These are phyloP conservation scores for Ceratocystis smalleyi DNA, from an alignment of 2,329 filamentous ascomycete species.

Conservation along the genomic window DNA sequence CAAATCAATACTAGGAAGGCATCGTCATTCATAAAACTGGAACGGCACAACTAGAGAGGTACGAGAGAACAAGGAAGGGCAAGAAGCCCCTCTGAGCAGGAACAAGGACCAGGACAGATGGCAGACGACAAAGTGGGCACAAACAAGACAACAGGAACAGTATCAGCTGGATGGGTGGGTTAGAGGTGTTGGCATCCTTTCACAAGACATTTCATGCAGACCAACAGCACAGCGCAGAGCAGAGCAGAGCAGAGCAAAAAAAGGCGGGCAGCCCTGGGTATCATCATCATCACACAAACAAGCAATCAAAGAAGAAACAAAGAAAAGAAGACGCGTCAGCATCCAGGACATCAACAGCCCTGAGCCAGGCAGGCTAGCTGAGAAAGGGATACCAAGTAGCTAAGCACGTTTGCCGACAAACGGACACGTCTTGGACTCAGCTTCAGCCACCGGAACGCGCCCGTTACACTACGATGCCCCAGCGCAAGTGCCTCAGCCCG, in stretches of 20 bases:
- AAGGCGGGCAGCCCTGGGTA: constrained; percentile 9
- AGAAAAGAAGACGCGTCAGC: not conserved
- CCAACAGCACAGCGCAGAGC: not conserved
- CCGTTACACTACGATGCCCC: constrained; percentile 32
- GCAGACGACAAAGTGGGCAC: not conserved
- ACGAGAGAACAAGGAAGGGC: not conserved
- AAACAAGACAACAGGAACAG: not conserved
- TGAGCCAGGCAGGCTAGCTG: not conserved
- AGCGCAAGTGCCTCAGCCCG: constrained; percentile 38
- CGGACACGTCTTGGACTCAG: no score
- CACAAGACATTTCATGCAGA: not conserved
- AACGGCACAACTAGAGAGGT: not conserved
- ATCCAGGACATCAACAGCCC: no score
- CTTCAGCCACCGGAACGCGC: not conserved
- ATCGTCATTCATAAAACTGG: constrained; percentile 1
- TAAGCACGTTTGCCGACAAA: not conserved
- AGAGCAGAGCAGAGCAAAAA: not conserved
- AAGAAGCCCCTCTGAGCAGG: not conserved
- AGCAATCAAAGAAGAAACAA: constrained; percentile 3
- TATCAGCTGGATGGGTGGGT: not conserved
- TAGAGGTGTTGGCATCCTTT: not conserved
- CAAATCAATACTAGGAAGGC: constrained; percentile 1
- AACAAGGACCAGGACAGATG: not conserved
- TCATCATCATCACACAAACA: constrained; percentile 5
- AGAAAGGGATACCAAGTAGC: not conserved